Evolutionary conservation across 176 grass and related monocot genomes (phyloP).

Genomic region (Carex scoparia): DNA sequence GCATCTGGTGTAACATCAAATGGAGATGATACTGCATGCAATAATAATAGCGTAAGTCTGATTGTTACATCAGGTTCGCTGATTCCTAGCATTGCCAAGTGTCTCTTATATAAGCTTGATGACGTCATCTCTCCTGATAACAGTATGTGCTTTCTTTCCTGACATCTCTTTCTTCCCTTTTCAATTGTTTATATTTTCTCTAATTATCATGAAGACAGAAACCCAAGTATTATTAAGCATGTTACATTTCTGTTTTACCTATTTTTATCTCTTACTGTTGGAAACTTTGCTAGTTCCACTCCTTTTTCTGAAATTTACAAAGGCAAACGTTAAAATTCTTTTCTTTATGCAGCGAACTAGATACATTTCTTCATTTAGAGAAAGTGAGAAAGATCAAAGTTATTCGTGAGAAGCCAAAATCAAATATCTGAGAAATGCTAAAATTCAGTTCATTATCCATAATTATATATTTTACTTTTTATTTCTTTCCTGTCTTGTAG

Average conservation of each 20-base stretch:
- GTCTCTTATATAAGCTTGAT: slow-evolving; percentile 79
- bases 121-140: slow-evolving; percentile 76
- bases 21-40: slow-evolving; percentile 11
- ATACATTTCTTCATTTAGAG: background rate
- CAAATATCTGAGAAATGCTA: background rate
- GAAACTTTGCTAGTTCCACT: background rate
- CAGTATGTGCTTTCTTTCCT: slow-evolving; percentile 35
- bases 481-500: slow-evolving; percentile 23
- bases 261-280: background rate
- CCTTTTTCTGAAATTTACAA: background rate
- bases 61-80: slow-evolving; percentile 94
- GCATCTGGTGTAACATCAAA: slow-evolving; percentile 15
- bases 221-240: background rate
- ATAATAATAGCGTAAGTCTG: slow-evolving; percentile 18
- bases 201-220: background rate
- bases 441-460: background rate
- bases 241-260: background rate
- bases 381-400: background rate
- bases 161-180: background rate
- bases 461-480: slow-evolving; percentile 1
- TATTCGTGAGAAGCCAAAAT: background rate
- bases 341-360: background rate
- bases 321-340: background rate
- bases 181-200: background rate
- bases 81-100: slow-evolving; percentile 95